Evolutionary conservation across 192 early-diverging fungal genomes (phyloP), one percentile per base, ranked within the genome.

Genomic region (Thamnidium elegans): DNA sequence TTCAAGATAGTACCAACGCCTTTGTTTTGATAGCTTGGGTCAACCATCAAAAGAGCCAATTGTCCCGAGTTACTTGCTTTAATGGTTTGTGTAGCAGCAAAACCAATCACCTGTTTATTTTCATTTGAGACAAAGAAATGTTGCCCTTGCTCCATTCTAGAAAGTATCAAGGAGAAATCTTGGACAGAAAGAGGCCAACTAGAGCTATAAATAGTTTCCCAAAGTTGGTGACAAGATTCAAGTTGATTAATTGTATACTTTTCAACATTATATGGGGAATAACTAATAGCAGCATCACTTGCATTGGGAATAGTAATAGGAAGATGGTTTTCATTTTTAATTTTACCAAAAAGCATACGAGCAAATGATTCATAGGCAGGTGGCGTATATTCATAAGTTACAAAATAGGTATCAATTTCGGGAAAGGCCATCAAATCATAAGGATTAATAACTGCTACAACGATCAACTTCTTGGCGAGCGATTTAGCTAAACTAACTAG

Each of bases 301-400:
- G 26, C 3, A 26, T 26, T 26, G 26, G 64, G 67, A 26, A 74
- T 59, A 13, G 64, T 69, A 0, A 76, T 63, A 0, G 74, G 74
- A 10, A 72, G 43, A 34, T 21, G 34, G 13, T 55, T 68, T 11
- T 20, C n/a, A 11, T 65, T 21, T 42, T 64, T 15, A 14, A 72
- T 72, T 42, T 76, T 69, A 7, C 74, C 70, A 65, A 76, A 68
- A 21, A 76, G 48, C 10, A 56, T 8, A 39, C 52, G 45, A 45
- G 68, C 66, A 43, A 65, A 69, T 21, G 74, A 61, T 54, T 76
- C 67, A 32, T 65, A 62, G 0, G 74, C 74, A 46, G 74, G 74
- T 21, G 69, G 65, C 9, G 69, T 68, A 50, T 76, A 72, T 44
- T 76, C 74, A 46, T 71, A 76, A 0, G 74, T 76, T 34, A 71